phyloP scores from a whole-genome alignment of 345 rosid genomes.

The Acer negundo region DNA sequence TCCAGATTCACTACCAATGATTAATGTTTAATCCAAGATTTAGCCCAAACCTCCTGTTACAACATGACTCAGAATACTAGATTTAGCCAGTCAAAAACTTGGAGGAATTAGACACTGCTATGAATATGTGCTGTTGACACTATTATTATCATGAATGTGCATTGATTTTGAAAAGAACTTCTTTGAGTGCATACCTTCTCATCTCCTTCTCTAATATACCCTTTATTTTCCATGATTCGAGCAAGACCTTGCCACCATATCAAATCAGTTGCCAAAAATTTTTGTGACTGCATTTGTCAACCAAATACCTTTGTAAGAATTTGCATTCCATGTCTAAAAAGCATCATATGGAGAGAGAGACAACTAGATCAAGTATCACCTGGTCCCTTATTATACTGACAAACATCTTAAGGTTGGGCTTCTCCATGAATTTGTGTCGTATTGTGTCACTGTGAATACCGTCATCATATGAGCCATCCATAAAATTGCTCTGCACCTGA shows the following conservation, averaged over 20 bases:
- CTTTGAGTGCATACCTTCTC: conserved; percentile 45
- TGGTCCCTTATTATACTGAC: conserved; percentile 70
- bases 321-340: not conserved
- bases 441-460: conserved; percentile 26
- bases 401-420: conserved; percentile 60
- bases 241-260: conserved; percentile 93
- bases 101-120: not conserved
- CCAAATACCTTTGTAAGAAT: conserved; percentile 20
- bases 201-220: conserved; percentile 67
- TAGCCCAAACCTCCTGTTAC: not conserved
- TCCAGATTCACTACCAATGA: not conserved
- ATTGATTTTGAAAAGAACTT: not conserved
- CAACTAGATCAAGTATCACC: conserved; percentile 32
- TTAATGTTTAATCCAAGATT: not conserved
- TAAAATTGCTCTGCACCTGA: conserved; percentile 35
- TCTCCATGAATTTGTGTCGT: conserved; percentile 33
- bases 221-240: conserved; percentile 73
- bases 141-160: not conserved
- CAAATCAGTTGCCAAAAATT: conserved; percentile 51
- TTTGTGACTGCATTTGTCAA: conserved; percentile 51
- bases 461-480: conserved; percentile 46
- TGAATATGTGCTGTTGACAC: no score
- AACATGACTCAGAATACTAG: not conserved
- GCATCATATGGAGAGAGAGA: not conserved
- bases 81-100: not conserved